Evolutionary conservation across 345 rosid species (phyloP), one percentile per base, ranked within the genome.

Genomic region (Microthlaspi erraticum): DNA sequence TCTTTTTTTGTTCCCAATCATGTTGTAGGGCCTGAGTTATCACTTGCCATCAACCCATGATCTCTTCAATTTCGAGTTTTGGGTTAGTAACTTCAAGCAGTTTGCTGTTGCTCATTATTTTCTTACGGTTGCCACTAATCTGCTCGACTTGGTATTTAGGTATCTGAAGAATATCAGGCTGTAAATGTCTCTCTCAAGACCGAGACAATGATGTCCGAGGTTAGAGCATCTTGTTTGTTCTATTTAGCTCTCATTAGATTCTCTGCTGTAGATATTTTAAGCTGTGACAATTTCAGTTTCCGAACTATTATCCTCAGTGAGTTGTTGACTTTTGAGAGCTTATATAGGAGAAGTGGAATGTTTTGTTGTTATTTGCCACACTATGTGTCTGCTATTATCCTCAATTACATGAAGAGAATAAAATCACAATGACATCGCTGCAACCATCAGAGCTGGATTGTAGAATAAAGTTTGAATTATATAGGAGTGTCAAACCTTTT

Each of bases 51-150:
- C 98, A 53, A 84, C 88, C 49, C 99, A 95, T 63, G 98, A 92
- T 85, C 88, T 92, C 72, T 90, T 92, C 85, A 74, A 84, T 80
- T 95, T 88, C 81, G 98, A 95, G 83, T 95, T 92, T 83, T 90
- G 98, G 99, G 99, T 95, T 88, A 78, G 99, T 92, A 83, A 84
- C 88, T 78, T 89, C 82, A 60, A 79, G 82, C 84, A 64, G 44
- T 55, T 42, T 71, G 17, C 33, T 14, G 20, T 67, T 68, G 48
- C 52, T 68, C 44, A 67, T 77, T 74, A 11, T 46, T 18, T 58
- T 54, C 33, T 58, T 78, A 19, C 52, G 67, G 57, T 44, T 49
- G 63, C 60, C 68, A 77, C 68, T 75, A 64, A 70, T 68, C 71
- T 58, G 71, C 56, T 18, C 42, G 23, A 39, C 49, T 76, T 44